These are phyloP conservation scores for Macaranga tanarius DNA, from an alignment of 441 rosid species.

Conservation along the genomic window DNA sequence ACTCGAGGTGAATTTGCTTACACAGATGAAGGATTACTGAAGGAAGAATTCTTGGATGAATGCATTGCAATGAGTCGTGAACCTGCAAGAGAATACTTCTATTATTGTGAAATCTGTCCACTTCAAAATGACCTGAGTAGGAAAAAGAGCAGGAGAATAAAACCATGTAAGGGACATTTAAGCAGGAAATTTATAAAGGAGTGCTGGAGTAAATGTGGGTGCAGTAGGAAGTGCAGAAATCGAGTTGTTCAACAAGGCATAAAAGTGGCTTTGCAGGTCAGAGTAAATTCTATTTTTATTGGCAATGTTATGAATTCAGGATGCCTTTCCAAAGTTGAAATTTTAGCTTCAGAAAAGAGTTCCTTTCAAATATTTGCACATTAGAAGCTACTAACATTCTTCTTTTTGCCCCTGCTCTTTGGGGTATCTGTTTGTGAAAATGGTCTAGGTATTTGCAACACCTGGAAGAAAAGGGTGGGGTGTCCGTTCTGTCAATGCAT, in stretches of 20 bases:
- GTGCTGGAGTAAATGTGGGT: slow-evolving; percentile 44
- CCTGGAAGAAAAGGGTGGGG: slow-evolving; percentile 45
- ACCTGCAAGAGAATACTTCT: slow-evolving; percentile 29
- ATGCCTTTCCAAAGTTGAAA: too few relatives aligned
- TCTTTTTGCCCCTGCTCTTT: neutral
- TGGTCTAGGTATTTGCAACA: slow-evolving; percentile 33
- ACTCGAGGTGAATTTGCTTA: slow-evolving; percentile 46
- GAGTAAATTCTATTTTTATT: neutral
- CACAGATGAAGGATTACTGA: slow-evolving; percentile 27
- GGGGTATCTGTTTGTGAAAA: neutral
- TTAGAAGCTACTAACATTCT: neutral
- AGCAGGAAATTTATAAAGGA: slow-evolving; percentile 45
- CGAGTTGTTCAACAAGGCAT: slow-evolving; percentile 39
- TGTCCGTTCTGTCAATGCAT: slow-evolving; percentile 24
- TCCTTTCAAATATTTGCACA: neutral
- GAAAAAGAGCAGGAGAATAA: slow-evolving; percentile 18
- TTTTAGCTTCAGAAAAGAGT: too few relatives aligned
- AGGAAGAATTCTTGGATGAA: slow-evolving; percentile 37
- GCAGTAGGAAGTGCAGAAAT: slow-evolving; percentile 35
- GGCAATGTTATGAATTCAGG: neutral
- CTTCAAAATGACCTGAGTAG: slow-evolving; percentile 18
- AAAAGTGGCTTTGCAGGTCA: slow-evolving; percentile 40
- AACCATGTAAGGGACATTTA: slow-evolving; percentile 36
- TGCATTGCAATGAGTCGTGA: slow-evolving; percentile 23
- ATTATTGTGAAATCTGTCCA: slow-evolving; percentile 36